Percentiles rank a stretch among this genome's conserved stretches.
Conservation (phyloP, 306 rosid species). For the Vachellia collinsii region DNA sequence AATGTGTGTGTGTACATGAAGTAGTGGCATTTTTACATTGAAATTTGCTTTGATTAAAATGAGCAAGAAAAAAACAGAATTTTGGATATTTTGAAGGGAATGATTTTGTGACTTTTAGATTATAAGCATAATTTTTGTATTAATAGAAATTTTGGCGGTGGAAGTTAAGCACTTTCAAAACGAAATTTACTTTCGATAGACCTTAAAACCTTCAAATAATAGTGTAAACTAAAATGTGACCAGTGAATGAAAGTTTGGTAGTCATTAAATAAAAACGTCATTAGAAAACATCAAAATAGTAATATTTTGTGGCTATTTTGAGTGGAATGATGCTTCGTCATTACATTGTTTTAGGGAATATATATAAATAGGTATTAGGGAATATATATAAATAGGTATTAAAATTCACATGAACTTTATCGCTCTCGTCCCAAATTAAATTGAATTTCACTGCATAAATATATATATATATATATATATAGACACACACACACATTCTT, state of each 20-base stretch:
- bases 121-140: neutral
- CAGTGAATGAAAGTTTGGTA: neutral
- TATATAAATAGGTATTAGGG: neutral
- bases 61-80: neutral
- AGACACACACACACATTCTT: no score
- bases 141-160: neutral
- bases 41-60: neutral
- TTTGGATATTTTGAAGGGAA: neutral
- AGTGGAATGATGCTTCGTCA: neutral
- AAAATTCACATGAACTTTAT: no score
- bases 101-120: neutral
- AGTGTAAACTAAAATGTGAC: neutral
- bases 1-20: no score
- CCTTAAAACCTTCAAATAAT: neutral
- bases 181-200: neutral
- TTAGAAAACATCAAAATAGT: neutral
- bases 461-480: no score
- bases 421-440: no score
- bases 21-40: neutral
- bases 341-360: neutral
- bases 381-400: neutral
- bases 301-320: neutral
- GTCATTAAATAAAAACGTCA: neutral
- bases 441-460: no score
- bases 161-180: neutral